Conservation (phyloP, 2,329 filamentous ascomycete species). For the Fusarium sp. region DNA sequence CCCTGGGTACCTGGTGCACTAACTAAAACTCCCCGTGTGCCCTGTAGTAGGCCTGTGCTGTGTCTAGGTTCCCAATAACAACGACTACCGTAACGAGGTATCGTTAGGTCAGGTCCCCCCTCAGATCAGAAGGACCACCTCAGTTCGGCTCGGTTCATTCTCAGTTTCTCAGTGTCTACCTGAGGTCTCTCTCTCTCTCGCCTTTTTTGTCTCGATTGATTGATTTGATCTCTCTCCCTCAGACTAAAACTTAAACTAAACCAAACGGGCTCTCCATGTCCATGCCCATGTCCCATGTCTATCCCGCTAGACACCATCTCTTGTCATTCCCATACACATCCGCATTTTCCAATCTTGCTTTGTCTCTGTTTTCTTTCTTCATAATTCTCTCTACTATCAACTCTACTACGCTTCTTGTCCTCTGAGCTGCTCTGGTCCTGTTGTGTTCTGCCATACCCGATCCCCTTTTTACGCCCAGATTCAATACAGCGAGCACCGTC, state of each 20-base stretch:
- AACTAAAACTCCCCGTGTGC: conserved; percentile 32
- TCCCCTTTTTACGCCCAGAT: neutral
- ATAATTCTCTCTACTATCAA: conserved; percentile 31
- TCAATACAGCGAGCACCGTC: neutral
- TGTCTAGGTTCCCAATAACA: conserved; percentile 31
- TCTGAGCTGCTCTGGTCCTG: neutral
- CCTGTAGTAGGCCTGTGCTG: conserved; percentile 26
- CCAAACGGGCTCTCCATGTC: conserved; percentile 21
- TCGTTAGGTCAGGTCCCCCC: conserved; percentile 14
- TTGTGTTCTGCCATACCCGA: neutral
- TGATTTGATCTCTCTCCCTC: conserved; percentile 35
- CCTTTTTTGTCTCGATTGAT: conserved; percentile 9
- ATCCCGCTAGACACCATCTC: conserved; percentile 22
- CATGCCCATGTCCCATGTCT: conserved; percentile 15
- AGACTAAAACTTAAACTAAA: conserved; percentile 21
- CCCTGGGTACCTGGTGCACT: conserved; percentile 22
- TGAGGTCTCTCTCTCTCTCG: neutral
- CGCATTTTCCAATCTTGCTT: conserved; percentile 32
- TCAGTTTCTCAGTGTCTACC: neutral
- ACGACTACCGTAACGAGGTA: conserved; percentile 30
- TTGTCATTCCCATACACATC: conserved; percentile 36
- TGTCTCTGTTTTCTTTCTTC: conserved; percentile 35
- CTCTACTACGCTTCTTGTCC: conserved; percentile 6
- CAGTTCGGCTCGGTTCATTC: neutral
- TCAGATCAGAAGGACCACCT: conserved; percentile 30